phyloP scores from a whole-genome alignment of 2,329 filamentous ascomycete genomes.

The Paracoccidioides brasiliensis region DNA sequence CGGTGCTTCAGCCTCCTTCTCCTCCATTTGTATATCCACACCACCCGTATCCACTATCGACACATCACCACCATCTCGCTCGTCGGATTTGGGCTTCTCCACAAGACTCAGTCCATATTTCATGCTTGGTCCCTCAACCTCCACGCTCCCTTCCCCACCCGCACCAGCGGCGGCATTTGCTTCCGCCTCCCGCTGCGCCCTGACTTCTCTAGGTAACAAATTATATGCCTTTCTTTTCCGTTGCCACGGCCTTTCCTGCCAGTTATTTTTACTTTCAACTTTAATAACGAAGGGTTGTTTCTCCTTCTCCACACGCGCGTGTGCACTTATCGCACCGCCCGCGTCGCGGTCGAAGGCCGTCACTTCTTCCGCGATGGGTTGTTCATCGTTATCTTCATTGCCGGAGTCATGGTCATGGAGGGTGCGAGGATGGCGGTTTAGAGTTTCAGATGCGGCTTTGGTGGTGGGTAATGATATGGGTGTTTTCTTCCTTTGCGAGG shows the following conservation, averaged over 20 bases:
- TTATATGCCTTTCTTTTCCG: slow-evolving; percentile 46
- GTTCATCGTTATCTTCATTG: slow-evolving; percentile 25
- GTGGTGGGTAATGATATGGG: slow-evolving; percentile 18
- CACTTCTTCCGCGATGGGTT: slow-evolving; percentile 33
- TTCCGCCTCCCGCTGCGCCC: slow-evolving; percentile 34
- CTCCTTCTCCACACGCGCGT: slow-evolving; percentile 29
- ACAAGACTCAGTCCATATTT: slow-evolving; percentile 43
- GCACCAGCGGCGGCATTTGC: slow-evolving; percentile 22
- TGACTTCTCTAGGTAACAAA: slow-evolving; percentile 44
- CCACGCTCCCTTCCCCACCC: slow-evolving; percentile 26
- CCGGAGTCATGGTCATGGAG: slow-evolving; percentile 46
- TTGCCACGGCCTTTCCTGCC: slow-evolving; percentile 32
- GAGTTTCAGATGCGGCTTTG: slow-evolving; percentile 15
- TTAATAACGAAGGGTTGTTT: slow-evolving; percentile 59
- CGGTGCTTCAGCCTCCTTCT: slow-evolving; percentile 9
- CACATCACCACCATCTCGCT: slow-evolving; percentile 19
- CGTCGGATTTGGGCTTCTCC: slow-evolving; percentile 15
- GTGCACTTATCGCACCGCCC: slow-evolving; percentile 26
- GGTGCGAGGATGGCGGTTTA: slow-evolving; percentile 18
- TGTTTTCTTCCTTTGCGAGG: slow-evolving; percentile 20
- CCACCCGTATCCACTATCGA: slow-evolving; percentile 10
- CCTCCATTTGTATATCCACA: slow-evolving; percentile 18
- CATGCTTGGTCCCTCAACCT: slow-evolving; percentile 40
- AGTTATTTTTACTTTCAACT: slow-evolving; percentile 75
- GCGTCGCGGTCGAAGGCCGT: slow-evolving; percentile 41